Base-by-base conservation (phyloP, 805 yeast genomes). In the Zygosaccharomyces gambellarensis region DNA sequence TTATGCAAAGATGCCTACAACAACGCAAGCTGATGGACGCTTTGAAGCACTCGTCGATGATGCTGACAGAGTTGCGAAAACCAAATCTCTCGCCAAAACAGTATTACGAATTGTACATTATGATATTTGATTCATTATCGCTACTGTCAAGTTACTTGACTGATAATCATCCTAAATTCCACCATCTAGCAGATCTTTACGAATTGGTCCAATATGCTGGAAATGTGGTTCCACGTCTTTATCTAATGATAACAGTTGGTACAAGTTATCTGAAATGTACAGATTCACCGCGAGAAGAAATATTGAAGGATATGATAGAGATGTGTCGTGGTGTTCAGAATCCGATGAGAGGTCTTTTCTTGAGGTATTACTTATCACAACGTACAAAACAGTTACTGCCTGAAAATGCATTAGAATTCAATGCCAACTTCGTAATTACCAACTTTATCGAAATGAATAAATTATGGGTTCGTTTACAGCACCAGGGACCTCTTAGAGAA, bases 391-490 rank as follows among this genome's bases (percentile, higher is more conserved):
- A 59, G 43, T 55, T 71, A 21, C 52, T 73, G n/a, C 71, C 73
- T 4, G 39, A 50, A 12, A 59, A 52, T 34, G 53, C 51, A 12
- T 27, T 36, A n/a, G 58, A 59, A 28, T 65, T 66, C 42, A 58
- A 61, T 2, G 85, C 89, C 38, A 81, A 83, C 50, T 92, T 90
- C 62, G 79, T 90, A 31, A 76, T 88, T 46, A 80, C 87, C 17
- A 94, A 94, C 65, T 94, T 94, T 65, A 82, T 92, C 49, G 99
- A 94, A 66, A 94, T 94, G 99, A 94, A 94, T 72, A 94, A 94
- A 67, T 74, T 94, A 42, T 94, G 99, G 99, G 98, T 94, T 3
- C 78, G 99, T 45, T 73, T 90, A 56, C 98, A 92, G 69, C 96
- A 90, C 65, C 96, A 90, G 68, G 98, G 98, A 1, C 96, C 89